phyloP scores from a whole-genome alignment of 768 basidiomycete genomes.

The Mycena floridula region DNA sequence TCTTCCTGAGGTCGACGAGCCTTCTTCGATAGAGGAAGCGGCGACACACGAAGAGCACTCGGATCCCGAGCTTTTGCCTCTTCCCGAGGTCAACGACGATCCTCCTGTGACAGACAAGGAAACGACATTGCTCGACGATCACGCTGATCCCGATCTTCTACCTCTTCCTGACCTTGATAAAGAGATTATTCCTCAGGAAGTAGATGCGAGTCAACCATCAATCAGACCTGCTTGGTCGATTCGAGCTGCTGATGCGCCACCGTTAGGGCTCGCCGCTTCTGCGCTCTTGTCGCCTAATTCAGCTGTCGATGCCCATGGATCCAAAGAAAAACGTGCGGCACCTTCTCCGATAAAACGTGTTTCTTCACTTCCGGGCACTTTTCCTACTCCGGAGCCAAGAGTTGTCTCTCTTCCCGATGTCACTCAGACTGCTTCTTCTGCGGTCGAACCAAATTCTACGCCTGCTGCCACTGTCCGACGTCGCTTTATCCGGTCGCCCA shows the following conservation, averaged over 20 bases:
- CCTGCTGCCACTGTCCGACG: slow-evolving; percentile 14
- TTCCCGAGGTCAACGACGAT: too few relatives aligned
- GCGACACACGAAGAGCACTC: neutral
- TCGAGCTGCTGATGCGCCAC: slow-evolving; percentile 35
- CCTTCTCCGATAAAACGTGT: neutral
- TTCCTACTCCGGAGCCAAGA: slow-evolving; percentile 6
- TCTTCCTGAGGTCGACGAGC: too few relatives aligned
- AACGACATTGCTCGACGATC: neutral
- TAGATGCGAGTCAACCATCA: neutral
- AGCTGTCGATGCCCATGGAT: slow-evolving; percentile 2
- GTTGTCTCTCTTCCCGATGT: too few relatives aligned
- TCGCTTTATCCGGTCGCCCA: slow-evolving; percentile 31
- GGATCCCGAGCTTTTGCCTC: too few relatives aligned
- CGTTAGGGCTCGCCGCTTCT: slow-evolving; percentile 26
- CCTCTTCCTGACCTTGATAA: neutral
- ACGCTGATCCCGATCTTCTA: neutral
- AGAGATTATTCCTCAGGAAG: neutral
- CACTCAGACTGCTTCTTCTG: neutral
- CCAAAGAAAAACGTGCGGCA: neutral
- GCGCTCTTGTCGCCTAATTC: neutral
- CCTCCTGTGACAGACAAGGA: neutral
- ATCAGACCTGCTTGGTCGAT: slow-evolving; percentile 30
- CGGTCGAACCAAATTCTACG: slow-evolving; percentile 1
- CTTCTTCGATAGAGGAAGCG: neutral
- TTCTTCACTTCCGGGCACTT: neutral